Base-by-base conservation (phyloP, 306 rosid species). In the Prunus mira region DNA sequence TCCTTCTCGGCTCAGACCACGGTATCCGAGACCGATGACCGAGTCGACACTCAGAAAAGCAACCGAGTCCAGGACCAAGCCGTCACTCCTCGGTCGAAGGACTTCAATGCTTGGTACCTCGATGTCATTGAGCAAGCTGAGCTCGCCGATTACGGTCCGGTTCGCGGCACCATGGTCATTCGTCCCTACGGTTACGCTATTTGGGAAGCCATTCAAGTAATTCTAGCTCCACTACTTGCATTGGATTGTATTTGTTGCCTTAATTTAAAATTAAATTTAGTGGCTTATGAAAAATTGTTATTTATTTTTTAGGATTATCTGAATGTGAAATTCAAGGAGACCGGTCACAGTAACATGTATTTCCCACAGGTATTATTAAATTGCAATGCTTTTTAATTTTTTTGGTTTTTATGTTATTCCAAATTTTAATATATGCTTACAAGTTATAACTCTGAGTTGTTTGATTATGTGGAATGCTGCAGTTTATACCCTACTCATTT, bases 101-200 rank as follows among this genome's bases (percentile, higher is more conserved):
- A 95, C 79, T 95, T 95, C 86, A 95, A 90, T 76, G 97, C 97
- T 4, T 95, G 99, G 99, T 95, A 90, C 78, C 91, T 89, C 11
- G 97, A 90, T 64, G 75, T 95, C 57, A 95, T 95, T 46, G 96
- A 93, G 25, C 80, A 86, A 6, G 99, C 99, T 3, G 96, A 90
- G 88, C 93, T 95, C 14, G 99, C 99, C 0, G 99, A 95, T 80
- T 95, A 95, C 47, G 98, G 98, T 69, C 97, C 98, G n/a, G 97
- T 95, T 65, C 92, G 98, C 12, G 98, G 98, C 13, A 95, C 98
- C 57, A 92, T 95, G 98, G 98, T 95, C 67, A 92, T 93, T 84
- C 97, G 97, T 46, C 99, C 99, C 41, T 95, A 95, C 74, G 97
- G 97, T 60, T 95, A 95, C 58, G 93, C 97, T 58, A 92, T 95